Percentiles rank a stretch among this genome's conserved stretches.
Evolutionary conservation across 2,329 filamentous ascomycete species (phyloP).

Genomic region (Fusarium protoensiforme): DNA sequence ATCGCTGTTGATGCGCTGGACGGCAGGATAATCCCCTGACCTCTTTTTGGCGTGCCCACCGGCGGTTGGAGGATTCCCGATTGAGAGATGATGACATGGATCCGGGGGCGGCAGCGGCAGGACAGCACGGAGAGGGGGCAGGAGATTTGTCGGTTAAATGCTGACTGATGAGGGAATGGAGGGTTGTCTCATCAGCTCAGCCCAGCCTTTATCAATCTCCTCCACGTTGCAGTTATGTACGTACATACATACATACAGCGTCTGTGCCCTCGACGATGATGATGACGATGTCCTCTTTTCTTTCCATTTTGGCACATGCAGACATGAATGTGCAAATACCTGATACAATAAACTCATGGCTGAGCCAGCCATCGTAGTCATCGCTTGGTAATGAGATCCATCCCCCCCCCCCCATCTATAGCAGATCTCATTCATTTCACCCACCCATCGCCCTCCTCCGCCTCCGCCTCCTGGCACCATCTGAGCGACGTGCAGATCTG

Average conservation of each 20-base stretch:
- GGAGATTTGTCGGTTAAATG: neutral
- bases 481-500: constrained; percentile 32
- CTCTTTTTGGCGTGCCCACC: neutral
- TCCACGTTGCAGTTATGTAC: neutral
- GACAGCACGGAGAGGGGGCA: neutral
- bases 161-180: neutral
- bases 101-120: neutral
- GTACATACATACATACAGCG: neutral
- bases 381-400: constrained; percentile 12
- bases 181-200: neutral
- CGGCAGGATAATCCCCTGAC: constrained; percentile 2
- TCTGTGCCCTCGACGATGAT: neutral
- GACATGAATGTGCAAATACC: neutral
- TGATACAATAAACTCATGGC: neutral
- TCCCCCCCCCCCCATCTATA: neutral
- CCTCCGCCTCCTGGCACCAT: constrained; percentile 7
- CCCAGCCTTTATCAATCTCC: constrained; percentile 3
- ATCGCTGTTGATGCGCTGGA: neutral
- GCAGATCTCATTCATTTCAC: neutral
- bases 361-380: neutral
- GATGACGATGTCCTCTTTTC: neutral
- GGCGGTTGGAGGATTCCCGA: constrained; percentile 13
- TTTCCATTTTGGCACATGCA: neutral
- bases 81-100: constrained; percentile 31
- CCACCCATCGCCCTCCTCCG: constrained; percentile 25